These are phyloP conservation scores for Teratosphaeria zuluensis DNA, from an alignment of 2,329 filamentous ascomycete genomes.

Conservation along the genomic window DNA sequence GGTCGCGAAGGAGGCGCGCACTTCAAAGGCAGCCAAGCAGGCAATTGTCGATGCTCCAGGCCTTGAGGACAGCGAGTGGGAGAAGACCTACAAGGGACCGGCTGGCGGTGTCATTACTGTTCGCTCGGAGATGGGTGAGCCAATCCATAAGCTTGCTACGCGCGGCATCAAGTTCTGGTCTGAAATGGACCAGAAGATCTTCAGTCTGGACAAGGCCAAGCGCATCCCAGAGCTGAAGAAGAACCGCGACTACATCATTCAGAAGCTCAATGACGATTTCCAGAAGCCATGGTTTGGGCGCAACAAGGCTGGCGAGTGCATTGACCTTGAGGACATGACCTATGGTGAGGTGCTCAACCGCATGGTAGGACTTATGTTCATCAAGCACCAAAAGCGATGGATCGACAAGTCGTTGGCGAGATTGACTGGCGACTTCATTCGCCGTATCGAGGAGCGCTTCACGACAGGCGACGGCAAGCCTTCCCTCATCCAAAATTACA, in stretches of 20 bases:
- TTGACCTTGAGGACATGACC: conserved; percentile 92
- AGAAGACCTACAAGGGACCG: conserved; percentile 83
- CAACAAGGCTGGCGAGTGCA: conserved; percentile 68
- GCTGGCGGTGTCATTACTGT: conserved; percentile 94
- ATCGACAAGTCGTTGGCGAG: conserved; percentile 76
- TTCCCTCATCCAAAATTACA: conserved; percentile 81
- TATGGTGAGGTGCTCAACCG: conserved; percentile 80
- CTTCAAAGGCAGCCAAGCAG: conserved; percentile 77
- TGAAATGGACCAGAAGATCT: conserved; percentile 98
- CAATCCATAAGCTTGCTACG: conserved; percentile 96
- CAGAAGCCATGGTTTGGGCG: conserved; percentile 95
- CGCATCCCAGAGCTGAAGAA: conserved; percentile 79
- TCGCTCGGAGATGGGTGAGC: conserved; percentile 97
- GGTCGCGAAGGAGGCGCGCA: conserved; percentile 87
- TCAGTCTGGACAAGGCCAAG: conserved; percentile 91
- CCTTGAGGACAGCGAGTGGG: conserved; percentile 74
- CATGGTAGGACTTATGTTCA: conserved; percentile 82
- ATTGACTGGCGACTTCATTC: conserved; percentile 90
- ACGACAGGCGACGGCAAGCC: conserved; percentile 60
- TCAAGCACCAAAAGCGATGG: conserved; percentile 84
- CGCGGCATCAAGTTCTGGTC: conserved; percentile 95
- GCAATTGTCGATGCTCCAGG: conserved; percentile 81
- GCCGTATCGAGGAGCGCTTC: conserved; percentile 93
- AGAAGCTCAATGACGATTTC: conserved; percentile 91
- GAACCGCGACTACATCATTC: conserved; percentile 82